Percentiles rank a stretch among this genome's conserved stretches.
These are phyloP conservation scores for Strigomonas galati DNA, from an alignment of 208 protist genomes.

Conservation along the genomic window DNA sequence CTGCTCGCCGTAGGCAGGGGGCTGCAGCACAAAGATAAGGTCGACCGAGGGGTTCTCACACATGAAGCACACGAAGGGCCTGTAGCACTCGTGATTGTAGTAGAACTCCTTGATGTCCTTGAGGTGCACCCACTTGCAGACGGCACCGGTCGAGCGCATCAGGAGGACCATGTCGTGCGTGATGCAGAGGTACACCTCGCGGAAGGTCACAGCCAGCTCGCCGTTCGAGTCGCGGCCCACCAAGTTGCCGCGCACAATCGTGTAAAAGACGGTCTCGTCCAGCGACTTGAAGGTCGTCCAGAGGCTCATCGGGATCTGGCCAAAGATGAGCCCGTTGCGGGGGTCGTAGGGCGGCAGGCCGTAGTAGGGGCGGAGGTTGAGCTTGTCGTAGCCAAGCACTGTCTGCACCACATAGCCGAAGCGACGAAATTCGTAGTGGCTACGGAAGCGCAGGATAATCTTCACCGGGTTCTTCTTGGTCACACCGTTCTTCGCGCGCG, in stretches of 20 bases:
- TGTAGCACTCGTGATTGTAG: constrained; percentile 29
- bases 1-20: constrained; percentile 24
- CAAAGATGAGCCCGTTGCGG: constrained; percentile 43
- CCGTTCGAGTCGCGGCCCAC: constrained; percentile 32
- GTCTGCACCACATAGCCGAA: constrained; percentile 21
- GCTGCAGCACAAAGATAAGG: constrained; percentile 38
- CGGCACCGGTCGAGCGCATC: constrained; percentile 28
- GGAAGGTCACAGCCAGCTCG: constrained; percentile 25
- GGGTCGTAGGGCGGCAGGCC: constrained; percentile 54
- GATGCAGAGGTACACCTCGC: constrained; percentile 31
- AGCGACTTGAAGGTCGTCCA: constrained; percentile 30
- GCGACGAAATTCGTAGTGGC: constrained; percentile 31
- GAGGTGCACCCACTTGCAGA: constrained; percentile 32
- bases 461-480: constrained; percentile 5
- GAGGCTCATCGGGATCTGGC: constrained; percentile 42
- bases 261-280: constrained; percentile 45
- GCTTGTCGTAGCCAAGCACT: constrained; percentile 32
- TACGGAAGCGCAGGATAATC: constrained; percentile 26
- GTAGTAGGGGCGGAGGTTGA: constrained; percentile 29
- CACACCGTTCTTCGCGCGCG: constrained; percentile 23
- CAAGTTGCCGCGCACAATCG: constrained; percentile 31
- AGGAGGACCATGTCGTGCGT: constrained; percentile 37
- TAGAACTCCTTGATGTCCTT: constrained; percentile 35
- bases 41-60: constrained; percentile 27
- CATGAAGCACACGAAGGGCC: constrained; percentile 35